Conservation (phyloP, 371 early-diverging fungal genomes). For the Lichtheimia corymbifera region DNA sequence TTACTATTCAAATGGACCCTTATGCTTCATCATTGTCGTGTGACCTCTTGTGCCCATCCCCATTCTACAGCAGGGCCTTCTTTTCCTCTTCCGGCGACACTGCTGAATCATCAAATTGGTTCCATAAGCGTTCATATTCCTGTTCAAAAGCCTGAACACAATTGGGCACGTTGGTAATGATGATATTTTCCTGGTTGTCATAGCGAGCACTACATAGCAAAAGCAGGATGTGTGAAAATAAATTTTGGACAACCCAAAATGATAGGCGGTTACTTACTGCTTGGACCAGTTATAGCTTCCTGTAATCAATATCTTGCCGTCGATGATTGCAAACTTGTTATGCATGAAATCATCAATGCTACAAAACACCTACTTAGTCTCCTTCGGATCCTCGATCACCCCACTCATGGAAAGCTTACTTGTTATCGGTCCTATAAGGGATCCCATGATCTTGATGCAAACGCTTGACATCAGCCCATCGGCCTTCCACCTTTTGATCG, state of each 20-base stretch:
- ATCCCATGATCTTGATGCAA: conserved; percentile 54
- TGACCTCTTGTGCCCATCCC: too few relatives aligned
- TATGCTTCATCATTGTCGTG: too few relatives aligned
- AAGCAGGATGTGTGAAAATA: not conserved
- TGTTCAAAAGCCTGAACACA: conserved; percentile 52
- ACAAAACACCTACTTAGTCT: not conserved
- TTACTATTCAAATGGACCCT: too few relatives aligned
- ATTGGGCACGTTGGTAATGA: conserved; percentile 53
- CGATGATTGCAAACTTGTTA: conserved; percentile 61
- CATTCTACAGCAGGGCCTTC: too few relatives aligned
- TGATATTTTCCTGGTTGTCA: conserved; percentile 60
- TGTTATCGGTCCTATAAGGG: conserved; percentile 50
- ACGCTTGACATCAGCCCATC: conserved; percentile 59
- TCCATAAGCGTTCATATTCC: conserved; percentile 57
- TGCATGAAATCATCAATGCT: conserved; percentile 57
- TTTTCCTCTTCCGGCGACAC: too few relatives aligned
- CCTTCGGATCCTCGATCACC: not conserved
- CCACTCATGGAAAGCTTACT: conserved; percentile 18
- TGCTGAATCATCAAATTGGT: conserved; percentile 23
- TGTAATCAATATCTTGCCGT: conserved; percentile 45
- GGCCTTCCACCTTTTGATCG: conserved; percentile 61
- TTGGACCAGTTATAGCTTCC: conserved; percentile 71
- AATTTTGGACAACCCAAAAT: too few relatives aligned
- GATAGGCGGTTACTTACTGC: conserved; percentile 29
- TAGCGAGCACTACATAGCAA: conserved; percentile 53